phyloP scores from a whole-genome alignment of 208 protist genomes.

The Wallacemonas collosoma region DNA sequence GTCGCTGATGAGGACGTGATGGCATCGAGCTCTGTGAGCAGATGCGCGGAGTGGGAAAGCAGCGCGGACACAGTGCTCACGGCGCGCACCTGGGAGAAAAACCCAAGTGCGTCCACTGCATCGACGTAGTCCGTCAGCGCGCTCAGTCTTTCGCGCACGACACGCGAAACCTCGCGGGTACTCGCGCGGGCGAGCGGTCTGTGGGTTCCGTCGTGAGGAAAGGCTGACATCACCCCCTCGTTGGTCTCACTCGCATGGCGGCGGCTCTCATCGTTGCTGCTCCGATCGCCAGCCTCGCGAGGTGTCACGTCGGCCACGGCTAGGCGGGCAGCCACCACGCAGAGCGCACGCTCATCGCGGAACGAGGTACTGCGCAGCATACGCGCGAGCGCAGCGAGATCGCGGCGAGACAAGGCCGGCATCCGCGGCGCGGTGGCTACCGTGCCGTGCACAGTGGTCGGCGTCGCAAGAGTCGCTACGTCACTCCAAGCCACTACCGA shows the following conservation, averaged over 20 bases:
- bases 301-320: constrained; percentile 7
- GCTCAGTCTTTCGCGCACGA: neutral
- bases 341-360: constrained; percentile 54
- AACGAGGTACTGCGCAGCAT: constrained; percentile 52
- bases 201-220: no score
- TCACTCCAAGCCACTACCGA: constrained; percentile 29
- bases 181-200: no score
- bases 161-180: no score
- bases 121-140: constrained; percentile 17
- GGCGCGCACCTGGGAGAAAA: constrained; percentile 16
- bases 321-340: constrained; percentile 40
- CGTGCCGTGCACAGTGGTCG: no score
- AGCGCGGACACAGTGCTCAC: constrained; percentile 18
- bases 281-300: neutral
- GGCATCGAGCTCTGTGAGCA: neutral
- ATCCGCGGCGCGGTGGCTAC: neutral
- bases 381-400: constrained; percentile 40
- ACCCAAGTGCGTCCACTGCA: constrained; percentile 23
- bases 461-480: no score
- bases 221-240: no score
- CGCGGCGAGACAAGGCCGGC: constrained; percentile 36
- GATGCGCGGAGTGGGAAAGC: neutral
- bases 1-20: neutral
- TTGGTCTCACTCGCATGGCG: no score
- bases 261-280: neutral